Evolutionary conservation across 352 stramenopile species (phyloP), one percentile per base, ranked within the genome.

Genomic region (Globisporangium irregulare): DNA sequence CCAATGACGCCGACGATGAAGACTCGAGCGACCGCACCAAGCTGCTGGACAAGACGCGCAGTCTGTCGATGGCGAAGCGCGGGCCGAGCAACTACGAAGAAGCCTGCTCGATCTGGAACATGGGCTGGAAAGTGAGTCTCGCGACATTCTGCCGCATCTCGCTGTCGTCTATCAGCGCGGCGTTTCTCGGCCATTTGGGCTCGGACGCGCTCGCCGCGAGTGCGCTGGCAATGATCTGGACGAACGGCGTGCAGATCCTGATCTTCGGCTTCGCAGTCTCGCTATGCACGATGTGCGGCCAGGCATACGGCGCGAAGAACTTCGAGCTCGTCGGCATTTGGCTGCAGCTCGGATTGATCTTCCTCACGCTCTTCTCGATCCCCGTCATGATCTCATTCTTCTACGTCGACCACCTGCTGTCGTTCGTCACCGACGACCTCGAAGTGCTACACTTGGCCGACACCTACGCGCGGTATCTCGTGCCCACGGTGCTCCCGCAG

Each of bases 121-220:
- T 94, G 87, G 87, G 82, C 59, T 94, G 83, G 85, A 87, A 92
- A 66, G 87, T 94, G 55, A 91, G 81, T 60, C 73, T 94, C 54
- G 76, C 86, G n/a, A 94, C 84, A 9, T 90, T 94, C 65, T 92
- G 83, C 69, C 85, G 85, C 50, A 90, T 92, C 70, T 88, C 83
- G 58, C 74, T 93, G 22, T 84, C 83, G 29, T 91, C 87, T 41
- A 94, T 94, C 73, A 88, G 77, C 66, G 89, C 84, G 18, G 84
- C 83, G 24, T 95, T 95, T 53, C 75, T 95, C 6, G 87, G 87
- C 9, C 81, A 91, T 67, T 68, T 95, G 58, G 87, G 85, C 64
- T 89, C 80, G 34, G 82, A 81, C 59, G 87, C 93, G 56, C 75
- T 95, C 14, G 87, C 87, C 1, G 85, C 83, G 22, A 86, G 76